Conservation (phyloP, 305 asterid species). For the Nicotiana rustica region DNA sequence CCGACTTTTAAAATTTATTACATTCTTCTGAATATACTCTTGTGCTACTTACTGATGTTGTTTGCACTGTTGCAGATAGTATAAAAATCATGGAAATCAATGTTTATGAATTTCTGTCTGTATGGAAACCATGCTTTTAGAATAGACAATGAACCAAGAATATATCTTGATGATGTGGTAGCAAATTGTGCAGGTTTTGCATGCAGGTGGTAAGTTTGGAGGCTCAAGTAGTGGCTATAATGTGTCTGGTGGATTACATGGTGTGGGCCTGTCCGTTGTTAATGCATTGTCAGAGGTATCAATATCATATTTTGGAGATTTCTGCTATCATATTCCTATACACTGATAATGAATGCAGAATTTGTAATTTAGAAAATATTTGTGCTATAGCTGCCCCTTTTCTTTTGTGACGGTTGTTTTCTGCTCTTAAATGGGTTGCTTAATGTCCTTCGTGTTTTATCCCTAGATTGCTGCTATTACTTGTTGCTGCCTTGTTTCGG, state of each 20-base stretch:
- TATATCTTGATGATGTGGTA: neutral
- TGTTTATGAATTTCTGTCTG: neutral
- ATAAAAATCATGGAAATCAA: neutral
- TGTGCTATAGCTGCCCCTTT: neutral
- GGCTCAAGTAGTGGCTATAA: constrained; percentile 96
- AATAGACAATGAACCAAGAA: constrained; percentile 6
- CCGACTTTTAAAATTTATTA: neutral
- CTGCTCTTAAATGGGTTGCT: constrained; percentile 14
- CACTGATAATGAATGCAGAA: constrained; percentile 8
- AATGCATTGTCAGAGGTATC: constrained; percentile 96
- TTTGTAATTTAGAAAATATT: constrained; percentile 2
- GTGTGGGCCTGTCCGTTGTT: constrained; percentile 97
- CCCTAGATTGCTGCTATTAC: no score
- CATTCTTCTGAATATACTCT: neutral
- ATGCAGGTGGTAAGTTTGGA: constrained; percentile 99
- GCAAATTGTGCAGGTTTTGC: constrained; percentile 79
- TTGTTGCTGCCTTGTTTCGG: no score
- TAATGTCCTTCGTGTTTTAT: neutral
- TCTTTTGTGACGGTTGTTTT: constrained; percentile 5
- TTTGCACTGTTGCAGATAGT: neutral
- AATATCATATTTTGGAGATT: constrained; percentile 35
- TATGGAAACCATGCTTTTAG: neutral
- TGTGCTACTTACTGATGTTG: constrained; percentile 6
- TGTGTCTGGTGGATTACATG: constrained; percentile 98
- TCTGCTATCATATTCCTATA: constrained; percentile 3